phyloP scores from a whole-genome alignment of 768 basidiomycete genomes.

The Cantharellus cinnabarinus region DNA sequence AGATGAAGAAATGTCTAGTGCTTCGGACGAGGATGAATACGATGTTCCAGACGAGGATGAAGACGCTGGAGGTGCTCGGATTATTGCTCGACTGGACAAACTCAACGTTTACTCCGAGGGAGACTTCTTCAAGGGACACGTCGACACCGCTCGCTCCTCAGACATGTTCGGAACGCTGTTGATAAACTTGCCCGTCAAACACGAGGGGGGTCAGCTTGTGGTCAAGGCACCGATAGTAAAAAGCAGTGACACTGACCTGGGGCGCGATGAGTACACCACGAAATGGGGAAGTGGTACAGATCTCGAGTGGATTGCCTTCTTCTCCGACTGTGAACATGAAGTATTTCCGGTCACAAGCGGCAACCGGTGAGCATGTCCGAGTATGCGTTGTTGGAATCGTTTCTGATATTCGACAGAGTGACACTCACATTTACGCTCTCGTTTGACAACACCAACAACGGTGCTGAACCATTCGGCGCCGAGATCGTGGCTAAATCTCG shows the following conservation, averaged over 20 bases:
- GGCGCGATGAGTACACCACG: not conserved
- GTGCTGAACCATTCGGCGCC: not conserved
- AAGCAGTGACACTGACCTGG: not conserved
- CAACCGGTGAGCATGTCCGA: conserved; percentile 12
- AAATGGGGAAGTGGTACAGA: not conserved
- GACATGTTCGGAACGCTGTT: conserved; percentile 34
- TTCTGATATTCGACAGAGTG: not conserved
- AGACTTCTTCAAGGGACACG: conserved; percentile 30
- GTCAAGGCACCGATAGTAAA: conserved; percentile 10
- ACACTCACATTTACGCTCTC: not conserved
- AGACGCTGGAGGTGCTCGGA: not conserved
- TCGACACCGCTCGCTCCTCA: conserved; percentile 26
- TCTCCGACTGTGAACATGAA: conserved; percentile 27
- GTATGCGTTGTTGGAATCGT: not conserved
- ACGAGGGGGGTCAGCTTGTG: conserved; percentile 26
- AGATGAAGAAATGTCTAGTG: no score
- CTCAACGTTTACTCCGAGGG: conserved; percentile 14
- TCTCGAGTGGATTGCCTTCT: conserved; percentile 24
- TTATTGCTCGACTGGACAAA: conserved; percentile 1
- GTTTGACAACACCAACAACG: not conserved
- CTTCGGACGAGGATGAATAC: no score
- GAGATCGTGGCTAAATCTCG: not conserved
- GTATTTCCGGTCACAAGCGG: conserved; percentile 24
- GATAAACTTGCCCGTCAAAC: conserved; percentile 26
- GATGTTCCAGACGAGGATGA: no score